Conservation (phyloP, 2,329 filamentous ascomycete species). For the Escovopsis sp. region DNA sequence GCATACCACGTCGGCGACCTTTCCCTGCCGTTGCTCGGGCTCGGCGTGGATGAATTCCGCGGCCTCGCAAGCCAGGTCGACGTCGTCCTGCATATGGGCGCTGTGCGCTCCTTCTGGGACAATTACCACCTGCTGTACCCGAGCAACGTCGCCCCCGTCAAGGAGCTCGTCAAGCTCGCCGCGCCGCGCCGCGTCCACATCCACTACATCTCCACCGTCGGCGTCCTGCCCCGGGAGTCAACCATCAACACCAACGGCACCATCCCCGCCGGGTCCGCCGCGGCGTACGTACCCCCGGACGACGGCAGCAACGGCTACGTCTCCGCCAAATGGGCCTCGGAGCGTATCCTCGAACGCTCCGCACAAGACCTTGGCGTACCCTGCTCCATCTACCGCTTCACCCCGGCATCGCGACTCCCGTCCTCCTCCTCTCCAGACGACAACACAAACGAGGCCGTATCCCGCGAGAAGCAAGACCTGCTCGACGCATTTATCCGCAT, state of each 20-base stretch:
- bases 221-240: neutral
- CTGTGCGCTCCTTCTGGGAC: conserved; percentile 19
- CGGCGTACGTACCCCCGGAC: neutral
- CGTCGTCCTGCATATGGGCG: conserved; percentile 35
- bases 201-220: neutral
- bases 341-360: conserved; percentile 13
- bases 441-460: too few relatives aligned
- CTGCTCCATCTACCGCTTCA: conserved; percentile 14
- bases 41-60: conserved; percentile 15
- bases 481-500: too few relatives aligned
- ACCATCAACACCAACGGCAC: neutral
- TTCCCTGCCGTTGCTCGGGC: conserved; percentile 16
- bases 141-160: conserved; percentile 19
- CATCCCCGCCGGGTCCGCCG: neutral
- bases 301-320: neutral
- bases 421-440: too few relatives aligned
- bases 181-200: conserved; percentile 1
- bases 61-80: conserved; percentile 18
- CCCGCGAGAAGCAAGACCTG: too few relatives aligned
- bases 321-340: conserved; percentile 17
- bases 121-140: conserved; percentile 14
- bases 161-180: conserved; percentile 10
- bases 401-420: too few relatives aligned
- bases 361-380: conserved; percentile 6
- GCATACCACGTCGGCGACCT: conserved; percentile 6